These are phyloP conservation scores for Apiotrichum porosum DNA, from an alignment of 1,284 basidiomycete species.

Conservation along the genomic window DNA sequence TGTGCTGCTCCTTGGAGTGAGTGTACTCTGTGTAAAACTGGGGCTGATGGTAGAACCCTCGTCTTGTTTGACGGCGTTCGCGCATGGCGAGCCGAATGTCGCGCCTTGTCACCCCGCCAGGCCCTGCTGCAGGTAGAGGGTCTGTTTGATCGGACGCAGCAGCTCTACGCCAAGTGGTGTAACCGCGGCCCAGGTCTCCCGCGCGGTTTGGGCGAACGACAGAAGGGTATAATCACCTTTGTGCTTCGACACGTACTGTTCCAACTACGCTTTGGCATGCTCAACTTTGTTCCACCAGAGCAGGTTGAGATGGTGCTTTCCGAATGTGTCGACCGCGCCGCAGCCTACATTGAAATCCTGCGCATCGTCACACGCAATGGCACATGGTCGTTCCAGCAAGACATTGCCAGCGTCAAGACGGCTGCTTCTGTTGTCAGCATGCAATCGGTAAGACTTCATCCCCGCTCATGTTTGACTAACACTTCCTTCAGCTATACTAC, in stretches of 20 bases:
- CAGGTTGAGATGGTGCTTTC: conserved; percentile 1
- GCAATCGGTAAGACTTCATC: not conserved
- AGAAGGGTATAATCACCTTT: not conserved
- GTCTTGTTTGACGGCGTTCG: conserved; percentile 1
- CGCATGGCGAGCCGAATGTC: not conserved
- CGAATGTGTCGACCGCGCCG: conserved; percentile 5
- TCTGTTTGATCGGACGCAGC: not conserved
- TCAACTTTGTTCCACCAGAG: not conserved
- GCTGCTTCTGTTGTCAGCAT: not conserved
- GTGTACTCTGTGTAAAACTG: not conserved
- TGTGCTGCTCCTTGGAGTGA: not conserved
- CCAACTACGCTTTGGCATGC: not conserved
- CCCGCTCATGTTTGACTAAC: too few species aligned
- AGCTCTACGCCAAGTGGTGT: conserved; percentile 4
- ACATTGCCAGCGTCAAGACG: conserved; percentile 5
- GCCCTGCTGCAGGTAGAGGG: conserved; percentile 1
- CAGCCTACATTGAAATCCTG: not conserved
- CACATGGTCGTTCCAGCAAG: conserved; percentile 5
- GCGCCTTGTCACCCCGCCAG: not conserved
- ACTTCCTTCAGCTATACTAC: conserved; percentile 1
- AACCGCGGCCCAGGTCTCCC: not conserved
- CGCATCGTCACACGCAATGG: not conserved
- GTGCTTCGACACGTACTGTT: not conserved
- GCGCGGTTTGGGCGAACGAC: not conserved
- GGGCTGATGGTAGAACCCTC: not conserved